Evolutionary conservation across 2,329 filamentous ascomycete species (phyloP).

Genomic region (Fusarium pilosicola): DNA sequence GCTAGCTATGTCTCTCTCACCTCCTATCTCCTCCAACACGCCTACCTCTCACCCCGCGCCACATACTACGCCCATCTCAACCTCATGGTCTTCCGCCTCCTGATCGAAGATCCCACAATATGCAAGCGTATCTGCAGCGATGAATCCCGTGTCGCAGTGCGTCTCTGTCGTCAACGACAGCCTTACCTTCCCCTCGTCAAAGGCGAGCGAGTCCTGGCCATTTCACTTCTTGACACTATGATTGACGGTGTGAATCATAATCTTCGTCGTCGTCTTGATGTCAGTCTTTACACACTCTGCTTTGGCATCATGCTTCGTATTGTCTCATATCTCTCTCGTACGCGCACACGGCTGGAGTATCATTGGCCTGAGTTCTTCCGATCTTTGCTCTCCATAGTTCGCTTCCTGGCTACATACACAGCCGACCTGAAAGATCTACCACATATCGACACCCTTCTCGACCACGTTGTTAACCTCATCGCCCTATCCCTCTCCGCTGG

Average conservation of each 20-base stretch:
- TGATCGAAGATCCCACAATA: conserved; percentile 85
- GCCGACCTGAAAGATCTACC: conserved; percentile 76
- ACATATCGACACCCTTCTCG: conserved; percentile 78
- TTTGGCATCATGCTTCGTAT: conserved; percentile 85
- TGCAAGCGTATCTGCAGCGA: conserved; percentile 87
- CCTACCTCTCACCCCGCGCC: conserved; percentile 81
- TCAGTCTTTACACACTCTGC: conserved; percentile 83
- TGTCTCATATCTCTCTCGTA: conserved; percentile 84
- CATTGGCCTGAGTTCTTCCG: conserved; percentile 98
- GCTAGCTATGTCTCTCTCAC: conserved; percentile 85
- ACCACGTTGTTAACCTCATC: conserved; percentile 82
- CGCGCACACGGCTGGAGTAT: conserved; percentile 82
- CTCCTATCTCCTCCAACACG: conserved; percentile 94
- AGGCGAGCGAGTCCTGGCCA: conserved; percentile 77
- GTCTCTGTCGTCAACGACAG: conserved; percentile 88
- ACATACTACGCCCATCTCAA: conserved; percentile 86
- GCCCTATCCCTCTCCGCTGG: conserved; percentile 86
- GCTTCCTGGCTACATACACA: conserved; percentile 89
- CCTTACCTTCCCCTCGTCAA: conserved; percentile 82
- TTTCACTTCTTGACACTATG: conserved; percentile 84
- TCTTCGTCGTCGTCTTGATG: conserved; percentile 83
- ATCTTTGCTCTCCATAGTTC: conserved; percentile 84
- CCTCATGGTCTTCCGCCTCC: conserved; percentile 83
- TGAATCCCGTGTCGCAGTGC: conserved; percentile 77
- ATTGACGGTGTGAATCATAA: conserved; percentile 96